Evolutionary conservation across 352 stramenopile genomes (phyloP).

Genomic region (Globisporangium okanoganense): DNA sequence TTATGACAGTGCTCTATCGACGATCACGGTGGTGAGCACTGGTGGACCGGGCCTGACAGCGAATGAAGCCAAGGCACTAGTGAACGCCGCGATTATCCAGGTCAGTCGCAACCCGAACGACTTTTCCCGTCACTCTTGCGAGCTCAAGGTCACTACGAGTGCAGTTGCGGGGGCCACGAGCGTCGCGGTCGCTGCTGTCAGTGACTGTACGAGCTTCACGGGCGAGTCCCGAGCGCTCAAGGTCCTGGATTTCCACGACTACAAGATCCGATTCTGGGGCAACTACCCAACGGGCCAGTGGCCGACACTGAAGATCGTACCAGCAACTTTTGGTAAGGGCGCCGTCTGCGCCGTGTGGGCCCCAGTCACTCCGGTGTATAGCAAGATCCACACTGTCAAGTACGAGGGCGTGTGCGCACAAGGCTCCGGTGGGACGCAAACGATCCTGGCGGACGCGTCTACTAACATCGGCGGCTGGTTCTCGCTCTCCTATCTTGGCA

Average conservation of each 20-base stretch:
- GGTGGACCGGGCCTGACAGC: constrained; percentile 28
- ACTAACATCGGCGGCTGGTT: constrained; percentile 91
- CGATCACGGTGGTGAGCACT: constrained; percentile 34
- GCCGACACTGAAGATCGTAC: constrained; percentile 63
- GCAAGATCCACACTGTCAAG: constrained; percentile 56
- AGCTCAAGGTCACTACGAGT: constrained; percentile 33
- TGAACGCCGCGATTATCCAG: constrained; percentile 39
- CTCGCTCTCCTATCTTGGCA: constrained; percentile 81
- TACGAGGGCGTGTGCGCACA: constrained; percentile 59
- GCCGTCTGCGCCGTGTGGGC: constrained; percentile 31
- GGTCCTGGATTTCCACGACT: constrained; percentile 67
- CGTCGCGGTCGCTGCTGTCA: constrained; percentile 29
- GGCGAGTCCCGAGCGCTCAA: constrained; percentile 44
- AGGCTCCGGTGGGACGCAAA: constrained; percentile 51
- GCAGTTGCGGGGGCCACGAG: constrained; percentile 15
- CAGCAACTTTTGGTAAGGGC: constrained; percentile 28
- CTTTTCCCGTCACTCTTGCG: constrained; percentile 55
- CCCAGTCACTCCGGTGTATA: constrained; percentile 31
- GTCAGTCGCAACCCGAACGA: constrained; percentile 76
- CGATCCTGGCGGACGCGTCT: constrained; percentile 59
- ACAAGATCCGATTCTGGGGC: constrained; percentile 68
- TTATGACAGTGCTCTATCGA: constrained; percentile 22
- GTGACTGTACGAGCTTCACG: constrained; percentile 37
- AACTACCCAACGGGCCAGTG: constrained; percentile 63
- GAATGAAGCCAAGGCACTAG: constrained; percentile 27